Percentiles rank a stretch among this genome's conserved stretches.
Evolutionary conservation across 2,329 filamentous ascomycete species (phyloP).

Genomic region (Stylonectria norvegica): DNA sequence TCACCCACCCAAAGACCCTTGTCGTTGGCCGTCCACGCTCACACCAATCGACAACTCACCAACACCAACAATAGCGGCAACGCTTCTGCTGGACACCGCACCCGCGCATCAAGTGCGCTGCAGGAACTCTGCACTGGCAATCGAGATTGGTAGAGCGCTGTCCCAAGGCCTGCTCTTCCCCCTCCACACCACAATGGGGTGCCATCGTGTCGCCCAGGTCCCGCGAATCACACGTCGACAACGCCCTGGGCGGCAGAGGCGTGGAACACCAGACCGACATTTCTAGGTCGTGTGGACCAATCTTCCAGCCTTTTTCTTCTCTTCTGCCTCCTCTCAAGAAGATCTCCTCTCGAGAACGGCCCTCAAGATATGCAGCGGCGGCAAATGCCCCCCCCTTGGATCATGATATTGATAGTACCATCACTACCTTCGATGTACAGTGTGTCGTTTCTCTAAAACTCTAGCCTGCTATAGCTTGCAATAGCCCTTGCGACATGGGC

Average conservation of each 20-base stretch:
- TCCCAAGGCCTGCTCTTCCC: neutral
- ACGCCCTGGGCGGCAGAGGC: neutral
- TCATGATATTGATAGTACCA: neutral
- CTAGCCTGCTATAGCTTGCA: neutral
- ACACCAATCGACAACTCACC: constrained; percentile 7
- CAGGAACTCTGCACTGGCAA: constrained; percentile 20
- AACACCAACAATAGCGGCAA: constrained; percentile 42
- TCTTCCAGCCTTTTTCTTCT: no score
- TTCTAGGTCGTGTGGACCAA: neutral
- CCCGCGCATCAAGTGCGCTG: constrained; percentile 10
- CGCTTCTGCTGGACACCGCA: neutral
- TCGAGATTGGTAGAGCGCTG: constrained; percentile 20
- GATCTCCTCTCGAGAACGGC: neutral
- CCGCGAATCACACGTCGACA: neutral
- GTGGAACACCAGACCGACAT: neutral
- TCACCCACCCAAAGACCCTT: neutral
- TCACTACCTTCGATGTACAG: no score
- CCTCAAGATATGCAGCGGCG: neutral
- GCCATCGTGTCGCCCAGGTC: neutral
- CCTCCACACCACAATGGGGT: neutral
- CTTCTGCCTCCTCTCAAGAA: neutral
- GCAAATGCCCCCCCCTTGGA: neutral
- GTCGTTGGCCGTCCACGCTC: neutral
- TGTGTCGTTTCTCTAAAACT: neutral
- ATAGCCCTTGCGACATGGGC: neutral